Percentiles rank a stretch among this genome's conserved stretches.
phyloP scores from a whole-genome alignment of 768 basidiomycete genomes.

The Filobasidium floriforme region DNA sequence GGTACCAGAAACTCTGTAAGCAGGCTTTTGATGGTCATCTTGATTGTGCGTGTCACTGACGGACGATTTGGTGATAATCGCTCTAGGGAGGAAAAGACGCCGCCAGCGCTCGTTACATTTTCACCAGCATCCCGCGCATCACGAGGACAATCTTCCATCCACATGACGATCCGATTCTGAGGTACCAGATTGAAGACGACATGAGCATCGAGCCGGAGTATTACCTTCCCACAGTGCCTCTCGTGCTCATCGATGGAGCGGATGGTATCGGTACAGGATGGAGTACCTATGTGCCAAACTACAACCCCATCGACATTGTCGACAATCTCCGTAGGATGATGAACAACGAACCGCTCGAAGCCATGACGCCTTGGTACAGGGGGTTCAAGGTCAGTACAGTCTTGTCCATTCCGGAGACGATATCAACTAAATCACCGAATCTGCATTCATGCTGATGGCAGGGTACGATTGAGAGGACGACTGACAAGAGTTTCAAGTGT shows the following conservation, averaged over 20 bases:
- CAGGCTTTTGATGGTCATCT: not conserved
- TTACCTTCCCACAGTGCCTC: constrained; percentile 81
- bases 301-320: constrained; percentile 85
- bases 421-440: not conserved
- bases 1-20: constrained; percentile 61
- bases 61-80: not conserved
- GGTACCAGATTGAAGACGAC: constrained; percentile 77
- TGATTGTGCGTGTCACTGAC: not conserved
- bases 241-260: constrained; percentile 84
- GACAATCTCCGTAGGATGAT: constrained; percentile 78
- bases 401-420: too few species aligned
- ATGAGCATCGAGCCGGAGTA: constrained; percentile 82
- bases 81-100: constrained; percentile 83
- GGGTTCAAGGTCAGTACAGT: constrained; percentile 56
- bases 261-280: constrained; percentile 99
- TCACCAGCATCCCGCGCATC: constrained; percentile 67
- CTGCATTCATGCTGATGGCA: constrained; percentile 41
- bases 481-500: constrained; percentile 65
- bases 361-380: constrained; percentile 96
- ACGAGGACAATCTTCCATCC: constrained; percentile 72
- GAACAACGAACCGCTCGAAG: constrained; percentile 69
- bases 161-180: constrained; percentile 76
- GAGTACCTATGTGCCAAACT: constrained; percentile 87
- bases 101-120: constrained; percentile 93
- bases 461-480: constrained; percentile 70